Evolutionary conservation across 345 rosid genomes (phyloP), one percentile per base, ranked within the genome.

Genomic region (Gossypium sturtianum): DNA sequence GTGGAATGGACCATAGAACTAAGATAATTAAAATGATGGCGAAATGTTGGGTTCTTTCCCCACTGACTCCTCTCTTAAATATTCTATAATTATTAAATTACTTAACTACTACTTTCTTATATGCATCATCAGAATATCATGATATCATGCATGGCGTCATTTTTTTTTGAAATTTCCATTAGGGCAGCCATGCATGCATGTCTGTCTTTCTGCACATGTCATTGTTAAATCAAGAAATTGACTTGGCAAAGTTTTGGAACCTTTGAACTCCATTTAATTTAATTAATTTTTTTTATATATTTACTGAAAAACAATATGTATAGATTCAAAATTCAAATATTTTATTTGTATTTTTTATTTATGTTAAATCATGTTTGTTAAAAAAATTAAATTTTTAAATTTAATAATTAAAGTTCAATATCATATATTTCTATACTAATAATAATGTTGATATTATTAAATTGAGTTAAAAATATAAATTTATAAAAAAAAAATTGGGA

Each of bases 81-180:
- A 6, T 62, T 15, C 7, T 4, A 7, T 63, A 15, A 6, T 61
- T 23, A 29, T n/a, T n/a, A 17, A 43, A 7, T 65, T n/a, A 11
- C n/a, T 41, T 65, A 43, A 34, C 38, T 4, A 34, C 38, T 34
- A 34, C 38, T 34, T 4, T 34, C 6, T 65, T 43, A 44, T 41
- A 11, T 65, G 8, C 29, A 65, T 44, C 53, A 20, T 20, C 6
- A 12, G 12, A 12, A 9, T 20, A 7, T 9, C 22, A 48, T 67
- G 71, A 67, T 48, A 67, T 67, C 71, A 67, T 67, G 57, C 57
- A 48, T 67, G 57, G 12, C 71, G 49, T 67, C 71, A 67, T 43
- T 43, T 8, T 2, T 22, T 49, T 67, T 15, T 1, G 25, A 65
- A 65, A 13, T 2, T 47, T 44, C 2, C 7, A 34, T 22, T 45